Evolutionary conservation across 2,329 filamentous ascomycete genomes (phyloP).

Genomic region (Lecanicillium sp.): DNA sequence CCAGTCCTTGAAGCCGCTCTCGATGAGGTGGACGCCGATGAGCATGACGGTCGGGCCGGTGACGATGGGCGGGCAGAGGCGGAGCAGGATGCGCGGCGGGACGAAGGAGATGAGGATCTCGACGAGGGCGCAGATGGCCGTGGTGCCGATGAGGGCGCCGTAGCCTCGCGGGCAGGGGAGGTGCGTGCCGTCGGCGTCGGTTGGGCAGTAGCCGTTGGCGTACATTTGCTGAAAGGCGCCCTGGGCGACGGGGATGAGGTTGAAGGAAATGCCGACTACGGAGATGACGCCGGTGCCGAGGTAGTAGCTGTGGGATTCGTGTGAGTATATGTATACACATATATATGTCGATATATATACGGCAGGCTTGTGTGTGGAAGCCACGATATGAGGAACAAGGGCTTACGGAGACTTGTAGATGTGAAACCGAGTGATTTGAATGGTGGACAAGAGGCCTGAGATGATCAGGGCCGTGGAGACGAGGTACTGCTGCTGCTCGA

Average conservation of each 20-base stretch:
- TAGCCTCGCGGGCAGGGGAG: conserved; percentile 72
- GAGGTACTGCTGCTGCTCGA: conserved; percentile 62
- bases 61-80: conserved; percentile 72
- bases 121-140: conserved; percentile 55
- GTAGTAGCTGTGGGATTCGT: conserved; percentile 55
- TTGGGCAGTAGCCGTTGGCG: conserved; percentile 58
- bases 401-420: conserved; percentile 54
- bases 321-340: conserved; percentile 4
- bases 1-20: conserved; percentile 69
- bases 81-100: conserved; percentile 58
- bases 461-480: conserved; percentile 75
- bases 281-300: conserved; percentile 74
- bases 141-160: conserved; percentile 63
- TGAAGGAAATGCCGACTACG: conserved; percentile 72
- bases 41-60: conserved; percentile 63
- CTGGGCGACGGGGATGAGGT: conserved; percentile 65
- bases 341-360: no score
- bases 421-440: conserved; percentile 73
- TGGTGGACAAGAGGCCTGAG: conserved; percentile 62
- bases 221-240: conserved; percentile 75
- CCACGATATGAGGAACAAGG: conserved; percentile 15
- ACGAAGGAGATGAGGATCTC: conserved; percentile 71
- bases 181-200: conserved; percentile 51
- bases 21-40: conserved; percentile 67
- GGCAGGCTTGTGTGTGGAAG: no score